These are phyloP conservation scores for Umbelopsis sp. DNA, from an alignment of 371 early-diverging fungal genomes.

Conservation along the genomic window DNA sequence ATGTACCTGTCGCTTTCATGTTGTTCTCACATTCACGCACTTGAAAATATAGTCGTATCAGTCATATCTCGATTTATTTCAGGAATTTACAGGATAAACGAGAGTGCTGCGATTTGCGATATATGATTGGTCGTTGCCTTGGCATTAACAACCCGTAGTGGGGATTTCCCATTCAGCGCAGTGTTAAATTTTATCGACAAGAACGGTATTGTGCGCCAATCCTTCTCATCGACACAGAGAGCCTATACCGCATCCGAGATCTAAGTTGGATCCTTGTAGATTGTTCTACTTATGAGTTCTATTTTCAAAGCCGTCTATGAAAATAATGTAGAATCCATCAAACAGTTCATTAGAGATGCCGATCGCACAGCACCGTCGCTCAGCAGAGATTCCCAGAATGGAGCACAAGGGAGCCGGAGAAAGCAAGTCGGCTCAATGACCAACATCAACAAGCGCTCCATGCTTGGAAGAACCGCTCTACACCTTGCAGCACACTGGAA, in stretches of 20 bases:
- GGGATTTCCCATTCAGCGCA: background rate
- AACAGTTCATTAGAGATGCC: constrained; percentile 29
- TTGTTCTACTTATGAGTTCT: constrained; percentile 38
- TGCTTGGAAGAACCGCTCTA: constrained; percentile 49
- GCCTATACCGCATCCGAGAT: constrained; percentile 10
- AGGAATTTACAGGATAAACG: no score
- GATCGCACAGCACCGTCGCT: constrained; percentile 12
- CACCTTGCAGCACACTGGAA: constrained; percentile 52
- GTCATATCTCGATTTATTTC: no score
- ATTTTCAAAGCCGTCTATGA: constrained; percentile 49
- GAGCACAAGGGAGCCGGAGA: constrained; percentile 22
- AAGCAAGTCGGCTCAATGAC: constrained; percentile 25
- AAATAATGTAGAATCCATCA: constrained; percentile 48
- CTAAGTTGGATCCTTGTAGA: constrained; percentile 8
- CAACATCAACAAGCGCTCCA: constrained; percentile 52
- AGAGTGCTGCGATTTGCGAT: no score
- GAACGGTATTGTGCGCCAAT: background rate
- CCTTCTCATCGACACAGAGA: background rate
- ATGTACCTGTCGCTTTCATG: no score
- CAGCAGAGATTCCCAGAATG: constrained; percentile 9
- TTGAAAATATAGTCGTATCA: no score
- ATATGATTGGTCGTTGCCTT: no score
- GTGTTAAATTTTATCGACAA: background rate
- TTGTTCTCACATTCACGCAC: no score
- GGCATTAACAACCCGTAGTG: no score